These are phyloP conservation scores for Trypanosoma grayi DNA, from an alignment of 208 protist genomes.

Conservation along the genomic window DNA sequence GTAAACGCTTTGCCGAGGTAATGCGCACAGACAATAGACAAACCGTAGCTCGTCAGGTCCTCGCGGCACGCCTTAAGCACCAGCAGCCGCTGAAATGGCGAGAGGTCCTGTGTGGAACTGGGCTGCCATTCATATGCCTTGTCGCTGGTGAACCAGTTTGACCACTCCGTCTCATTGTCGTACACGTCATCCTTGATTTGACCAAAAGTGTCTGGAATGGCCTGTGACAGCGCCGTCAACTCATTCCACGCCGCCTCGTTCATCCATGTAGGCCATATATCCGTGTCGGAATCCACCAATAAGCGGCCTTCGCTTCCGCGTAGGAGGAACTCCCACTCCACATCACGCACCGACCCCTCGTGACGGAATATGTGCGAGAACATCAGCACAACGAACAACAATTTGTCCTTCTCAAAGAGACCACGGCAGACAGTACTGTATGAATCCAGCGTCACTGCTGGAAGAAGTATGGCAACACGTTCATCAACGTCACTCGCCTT, in stretches of 20 bases:
- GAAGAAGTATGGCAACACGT: conserved; percentile 78
- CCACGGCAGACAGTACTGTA: conserved; percentile 94
- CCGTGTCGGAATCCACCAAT: conserved; percentile 66
- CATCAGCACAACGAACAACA: conserved; percentile 95
- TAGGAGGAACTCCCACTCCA: conserved; percentile 90
- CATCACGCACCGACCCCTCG: conserved; percentile 53
- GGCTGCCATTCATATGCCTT: conserved; percentile 86
- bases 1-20: conserved; percentile 88
- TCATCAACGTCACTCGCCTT: conserved; percentile 68
- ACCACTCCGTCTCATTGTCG: conserved; percentile 73
- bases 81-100: conserved; percentile 85
- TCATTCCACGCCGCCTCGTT: conserved; percentile 90
- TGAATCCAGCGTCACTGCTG: conserved; percentile 82
- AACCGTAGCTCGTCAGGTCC: conserved; percentile 90
- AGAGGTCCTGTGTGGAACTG: conserved; percentile 34
- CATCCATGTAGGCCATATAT: conserved; percentile 89
- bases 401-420: conserved; percentile 95
- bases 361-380: conserved; percentile 84
- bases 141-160: conserved; percentile 80
- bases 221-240: conserved; percentile 74
- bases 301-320: conserved; percentile 79
- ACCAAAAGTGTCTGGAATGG: conserved; percentile 77
- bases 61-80: conserved; percentile 87
- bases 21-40: conserved; percentile 70
- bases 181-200: conserved; percentile 88